A percentile compares a stretch with the other conserved stretches of the same genome.
phyloP scores from a whole-genome alignment of 179 eudicot genomes.

The Monotropa hypopitys region DNA sequence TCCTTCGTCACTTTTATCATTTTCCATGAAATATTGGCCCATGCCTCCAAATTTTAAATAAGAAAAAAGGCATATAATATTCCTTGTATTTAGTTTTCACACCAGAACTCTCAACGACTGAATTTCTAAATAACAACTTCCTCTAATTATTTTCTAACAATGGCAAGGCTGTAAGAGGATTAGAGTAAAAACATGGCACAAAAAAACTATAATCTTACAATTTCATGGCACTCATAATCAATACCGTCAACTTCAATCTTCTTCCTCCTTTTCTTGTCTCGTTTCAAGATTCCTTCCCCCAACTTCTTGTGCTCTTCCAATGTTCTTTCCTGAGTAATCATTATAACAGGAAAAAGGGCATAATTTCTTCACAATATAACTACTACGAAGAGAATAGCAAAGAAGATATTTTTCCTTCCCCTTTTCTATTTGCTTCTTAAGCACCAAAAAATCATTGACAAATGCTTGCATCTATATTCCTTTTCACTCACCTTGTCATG shows the following conservation, averaged over 20 bases:
- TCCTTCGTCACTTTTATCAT: neutral
- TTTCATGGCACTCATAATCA: conserved; percentile 66
- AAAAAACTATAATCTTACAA: conserved; percentile 36
- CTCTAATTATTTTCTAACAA: neutral
- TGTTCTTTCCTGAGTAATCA: conserved; percentile 48
- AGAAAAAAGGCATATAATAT: neutral
- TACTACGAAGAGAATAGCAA: neutral
- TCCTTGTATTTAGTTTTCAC: neutral
- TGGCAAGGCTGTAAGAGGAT: neutral
- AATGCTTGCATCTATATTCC: neutral
- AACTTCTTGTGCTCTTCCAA: conserved; percentile 55
- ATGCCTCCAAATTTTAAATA: neutral
- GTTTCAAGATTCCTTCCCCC: conserved; percentile 50
- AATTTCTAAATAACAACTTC: neutral
- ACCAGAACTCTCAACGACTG: neutral
- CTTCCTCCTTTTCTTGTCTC: conserved; percentile 52
- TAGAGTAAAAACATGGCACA: neutral
- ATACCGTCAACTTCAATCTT: conserved; percentile 72
- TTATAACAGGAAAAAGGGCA: neutral
- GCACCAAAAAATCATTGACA: neutral
- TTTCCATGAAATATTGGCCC: neutral
- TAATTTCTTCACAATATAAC: neutral
- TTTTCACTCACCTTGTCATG: conserved; percentile 49
- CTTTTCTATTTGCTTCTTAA: neutral
- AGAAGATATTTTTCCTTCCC: neutral